Base-by-base conservation (phyloP, 306 rosid species). In the Bauhinia variegata region DNA sequence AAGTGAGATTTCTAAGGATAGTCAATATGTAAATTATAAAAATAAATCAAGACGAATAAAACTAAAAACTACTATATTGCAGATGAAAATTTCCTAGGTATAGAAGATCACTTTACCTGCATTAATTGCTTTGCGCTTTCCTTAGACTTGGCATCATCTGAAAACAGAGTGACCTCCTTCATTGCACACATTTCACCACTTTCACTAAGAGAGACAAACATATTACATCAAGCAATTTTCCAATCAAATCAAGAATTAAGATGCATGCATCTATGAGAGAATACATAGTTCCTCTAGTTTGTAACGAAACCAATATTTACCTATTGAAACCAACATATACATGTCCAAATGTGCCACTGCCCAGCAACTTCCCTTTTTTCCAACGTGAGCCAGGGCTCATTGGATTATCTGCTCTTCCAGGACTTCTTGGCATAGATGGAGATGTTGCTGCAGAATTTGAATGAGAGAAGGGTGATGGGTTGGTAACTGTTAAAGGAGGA, bases 131-230 rank as follows among this genome's bases (percentile, higher is more conserved):
- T 90, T 11, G 99, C 89, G 74, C 97, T 85, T 90, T 95, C 97
- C 86, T 73, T 85, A 6, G 96, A 95, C 85, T 95, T 95, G 57
- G 96, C 95, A 80, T 95, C 99, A 68, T 90, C 99, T 48, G 99
- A 83, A 88, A 95, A 90, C 80, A 95, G 70, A 34, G 97, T 95
- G 34, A 95, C 99, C 84, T 95, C 99, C 86, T 95, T 95, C 96
- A 95, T 85, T 80, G 99, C 99, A 77, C 99, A 95, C 96, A 95
- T 88, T 77, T 95, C 99, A 47, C 99, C 99, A 56, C 84, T 90
- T 75, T 90, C 97, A 65, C 99, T 95, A 64, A 28, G 71, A 78
- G 74, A 64, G 63, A 71, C 51, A 37, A 70, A 46, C 66, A 59
- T 49, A 65, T 37, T 58, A 60, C 72, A 70, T 60, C 48, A 72